These are phyloP conservation scores for Ilyonectria sp. DNA, from an alignment of 2,329 filamentous ascomycete genomes.

Conservation along the genomic window DNA sequence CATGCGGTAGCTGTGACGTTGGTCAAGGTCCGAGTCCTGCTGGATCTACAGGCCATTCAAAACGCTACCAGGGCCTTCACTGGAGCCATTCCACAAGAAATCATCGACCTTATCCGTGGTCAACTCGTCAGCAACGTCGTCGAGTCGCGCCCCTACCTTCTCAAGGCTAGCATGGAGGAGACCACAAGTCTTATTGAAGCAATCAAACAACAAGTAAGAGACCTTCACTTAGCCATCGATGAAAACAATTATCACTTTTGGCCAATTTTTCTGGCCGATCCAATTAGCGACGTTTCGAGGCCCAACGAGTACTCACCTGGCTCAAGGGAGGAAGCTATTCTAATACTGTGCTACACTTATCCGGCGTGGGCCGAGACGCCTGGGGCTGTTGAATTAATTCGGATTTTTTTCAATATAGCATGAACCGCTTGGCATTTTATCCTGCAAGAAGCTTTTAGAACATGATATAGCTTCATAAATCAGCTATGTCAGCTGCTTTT, in stretches of 20 bases:
- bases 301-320: constrained; percentile 25
- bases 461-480: too few relatives aligned
- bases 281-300: constrained; percentile 4
- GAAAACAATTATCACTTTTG: constrained; percentile 41
- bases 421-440: too few relatives aligned
- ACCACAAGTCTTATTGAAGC: constrained; percentile 6
- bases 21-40: constrained; percentile 45
- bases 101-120: constrained; percentile 37
- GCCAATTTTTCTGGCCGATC: constrained; percentile 31
- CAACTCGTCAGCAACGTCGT: constrained; percentile 35
- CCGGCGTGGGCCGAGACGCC: constrained; percentile 42
- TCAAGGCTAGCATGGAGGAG: constrained; percentile 15
- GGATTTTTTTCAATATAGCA: too few relatives aligned
- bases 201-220: constrained; percentile 34
- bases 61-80: constrained; percentile 25
- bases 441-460: too few relatives aligned
- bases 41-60: constrained; percentile 41
- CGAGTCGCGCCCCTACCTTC: constrained; percentile 5
- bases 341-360: constrained; percentile 28
- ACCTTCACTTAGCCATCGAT: constrained; percentile 31
- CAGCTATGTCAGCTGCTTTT: too few relatives aligned
- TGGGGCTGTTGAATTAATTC: constrained; percentile 21
- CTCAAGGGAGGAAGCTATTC: constrained; percentile 35
- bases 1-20: constrained; percentile 33
- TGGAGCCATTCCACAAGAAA: constrained; percentile 36